phyloP scores from a whole-genome alignment of 805 yeast species.

The Pichia rugopelliculosa region DNA sequence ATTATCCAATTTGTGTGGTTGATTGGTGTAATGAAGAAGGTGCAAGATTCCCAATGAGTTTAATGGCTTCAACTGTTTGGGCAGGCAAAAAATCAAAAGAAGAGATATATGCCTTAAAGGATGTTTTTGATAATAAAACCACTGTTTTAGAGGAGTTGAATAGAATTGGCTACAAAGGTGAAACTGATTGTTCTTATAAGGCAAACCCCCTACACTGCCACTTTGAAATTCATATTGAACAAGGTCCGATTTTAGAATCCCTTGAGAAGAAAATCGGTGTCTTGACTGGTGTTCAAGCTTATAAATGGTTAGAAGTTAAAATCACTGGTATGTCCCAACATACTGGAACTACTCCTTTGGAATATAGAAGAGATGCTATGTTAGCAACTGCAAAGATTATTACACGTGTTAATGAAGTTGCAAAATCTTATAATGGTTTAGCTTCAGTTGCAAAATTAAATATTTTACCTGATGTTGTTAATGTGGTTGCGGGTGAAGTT shows the following conservation, averaged over 20 bases:
- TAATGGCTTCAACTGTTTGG: conserved; percentile 65
- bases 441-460: conserved; percentile 53
- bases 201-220: conserved; percentile 57
- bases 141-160: conserved; percentile 47
- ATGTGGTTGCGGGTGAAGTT: conserved; percentile 59
- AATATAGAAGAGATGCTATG: conserved; percentile 53
- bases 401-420: conserved; percentile 47
- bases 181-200: conserved; percentile 37
- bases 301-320: conserved; percentile 51
- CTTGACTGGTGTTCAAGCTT: conserved; percentile 62
- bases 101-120: conserved; percentile 42
- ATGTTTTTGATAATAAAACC: conserved; percentile 44
- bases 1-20: conserved; percentile 56
- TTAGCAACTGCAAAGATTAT: conserved; percentile 53
- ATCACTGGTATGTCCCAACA: conserved; percentile 61
- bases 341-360: conserved; percentile 68
- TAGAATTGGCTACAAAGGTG: conserved; percentile 59
- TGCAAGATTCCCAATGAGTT: conserved; percentile 63
- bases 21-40: conserved; percentile 79
- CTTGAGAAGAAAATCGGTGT: conserved; percentile 52
- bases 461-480: conserved; percentile 53
- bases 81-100: conserved; percentile 43
- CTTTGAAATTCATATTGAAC: conserved; percentile 71
- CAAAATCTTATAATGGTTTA: conserved; percentile 43
- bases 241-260: conserved; percentile 63